Evolutionary conservation across 2,329 filamentous ascomycete species (phyloP).

Genomic region (Shiraia sp.): DNA sequence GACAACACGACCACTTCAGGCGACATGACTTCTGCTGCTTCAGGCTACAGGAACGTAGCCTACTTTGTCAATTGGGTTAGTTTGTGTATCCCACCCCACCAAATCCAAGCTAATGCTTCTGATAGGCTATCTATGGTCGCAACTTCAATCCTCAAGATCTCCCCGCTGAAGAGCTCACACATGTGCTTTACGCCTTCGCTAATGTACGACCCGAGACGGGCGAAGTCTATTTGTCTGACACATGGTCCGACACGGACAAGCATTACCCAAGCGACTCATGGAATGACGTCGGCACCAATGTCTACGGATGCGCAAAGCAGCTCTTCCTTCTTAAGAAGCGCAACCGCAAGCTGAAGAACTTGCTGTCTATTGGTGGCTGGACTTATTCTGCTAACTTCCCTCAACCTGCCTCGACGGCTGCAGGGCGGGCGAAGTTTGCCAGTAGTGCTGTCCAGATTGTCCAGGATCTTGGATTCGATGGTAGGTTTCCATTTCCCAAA

Average conservation of each 20-base stretch:
- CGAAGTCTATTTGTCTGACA: conserved; percentile 44
- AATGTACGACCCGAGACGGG: conserved; percentile 43
- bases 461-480: conserved; percentile 43
- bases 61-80: conserved; percentile 47
- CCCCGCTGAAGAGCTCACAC: conserved; percentile 37
- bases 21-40: conserved; percentile 19
- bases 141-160: conserved; percentile 43
- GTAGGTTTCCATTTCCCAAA: conserved; percentile 12
- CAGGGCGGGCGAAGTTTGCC: conserved; percentile 38
- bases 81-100: conserved; percentile 3
- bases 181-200: conserved; percentile 46
- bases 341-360: conserved; percentile 42
- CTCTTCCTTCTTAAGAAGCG: conserved; percentile 42
- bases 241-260: conserved; percentile 44
- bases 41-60: conserved; percentile 42
- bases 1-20: neutral
- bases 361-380: conserved; percentile 46
- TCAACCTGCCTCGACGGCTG: conserved; percentile 34
- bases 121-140: conserved; percentile 44
- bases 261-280: conserved; percentile 44
- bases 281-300: conserved; percentile 45
- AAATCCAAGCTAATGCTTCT: conserved; percentile 3
- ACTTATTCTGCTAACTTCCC: conserved; percentile 45
- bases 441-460: conserved; percentile 38
- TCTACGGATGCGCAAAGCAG: conserved; percentile 45